These are phyloP conservation scores for Phytophthora tentaculata DNA, from an alignment of 352 stramenopile genomes.

Conservation along the genomic window DNA sequence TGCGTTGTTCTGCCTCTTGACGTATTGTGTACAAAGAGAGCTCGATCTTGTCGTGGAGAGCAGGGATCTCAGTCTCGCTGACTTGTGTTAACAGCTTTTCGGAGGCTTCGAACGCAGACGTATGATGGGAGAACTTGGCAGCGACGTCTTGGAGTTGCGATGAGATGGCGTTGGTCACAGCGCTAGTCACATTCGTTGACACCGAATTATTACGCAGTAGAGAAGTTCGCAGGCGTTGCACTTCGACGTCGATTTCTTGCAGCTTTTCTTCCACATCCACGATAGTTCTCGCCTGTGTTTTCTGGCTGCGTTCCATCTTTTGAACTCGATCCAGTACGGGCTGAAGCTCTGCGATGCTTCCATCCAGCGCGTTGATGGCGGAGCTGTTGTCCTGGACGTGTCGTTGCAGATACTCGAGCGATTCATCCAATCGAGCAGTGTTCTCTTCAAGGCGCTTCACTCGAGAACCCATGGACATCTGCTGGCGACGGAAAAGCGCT, in stretches of 20 bases:
- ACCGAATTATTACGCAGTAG: constrained; percentile 46
- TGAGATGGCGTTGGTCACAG: constrained; percentile 34
- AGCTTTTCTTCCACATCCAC: constrained; percentile 67
- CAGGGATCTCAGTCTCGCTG: constrained; percentile 47
- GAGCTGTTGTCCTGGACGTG: constrained; percentile 47
- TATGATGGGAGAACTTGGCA: constrained; percentile 35
- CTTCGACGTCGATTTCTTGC: constrained; percentile 55
- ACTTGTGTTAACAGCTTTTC: constrained; percentile 43
- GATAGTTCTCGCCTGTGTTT: constrained; percentile 49
- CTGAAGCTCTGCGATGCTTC: constrained; percentile 47
- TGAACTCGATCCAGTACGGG: constrained; percentile 44
- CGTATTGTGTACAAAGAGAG: constrained; percentile 49
- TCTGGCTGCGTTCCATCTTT: constrained; percentile 50
- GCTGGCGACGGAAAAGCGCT: constrained; percentile 61
- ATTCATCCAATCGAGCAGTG: constrained; percentile 51
- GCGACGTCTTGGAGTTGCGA: constrained; percentile 52
- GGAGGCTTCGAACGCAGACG: constrained; percentile 33
- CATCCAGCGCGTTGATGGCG: constrained; percentile 44
- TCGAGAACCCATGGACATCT: constrained; percentile 69
- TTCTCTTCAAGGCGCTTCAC: constrained; percentile 69
- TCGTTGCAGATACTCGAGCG: constrained; percentile 53
- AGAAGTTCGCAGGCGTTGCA: constrained; percentile 53
- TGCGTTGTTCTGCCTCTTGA: constrained; percentile 50
- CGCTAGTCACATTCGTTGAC: constrained; percentile 27
- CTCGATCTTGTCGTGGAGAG: constrained; percentile 46